phyloP scores from a whole-genome alignment of 768 basidiomycete species.

The Trametes cingulata region DNA sequence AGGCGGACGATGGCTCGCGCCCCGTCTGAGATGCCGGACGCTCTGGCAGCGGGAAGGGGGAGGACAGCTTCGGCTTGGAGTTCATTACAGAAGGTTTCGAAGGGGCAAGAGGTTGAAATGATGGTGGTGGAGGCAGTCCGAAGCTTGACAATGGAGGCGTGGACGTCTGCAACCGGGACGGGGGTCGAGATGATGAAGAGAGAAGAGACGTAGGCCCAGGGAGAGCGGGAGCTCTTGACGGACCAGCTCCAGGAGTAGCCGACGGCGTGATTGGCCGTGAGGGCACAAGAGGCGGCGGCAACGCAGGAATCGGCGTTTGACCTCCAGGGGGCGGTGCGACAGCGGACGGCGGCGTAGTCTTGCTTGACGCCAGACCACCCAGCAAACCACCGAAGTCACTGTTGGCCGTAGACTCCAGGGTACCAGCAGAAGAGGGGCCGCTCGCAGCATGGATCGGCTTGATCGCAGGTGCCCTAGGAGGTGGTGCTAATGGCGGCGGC shows the following conservation, averaged over 20 bases:
- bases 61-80: constrained; percentile 17
- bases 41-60: constrained; percentile 13
- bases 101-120: not conserved
- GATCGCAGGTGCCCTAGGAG: not conserved
- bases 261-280: constrained; percentile 19
- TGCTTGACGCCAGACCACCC: not conserved
- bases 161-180: constrained; percentile 16
- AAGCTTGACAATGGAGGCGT: constrained; percentile 8
- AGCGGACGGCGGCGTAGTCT: constrained; percentile 3
- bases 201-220: not conserved
- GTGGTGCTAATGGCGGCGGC: constrained; percentile 22
- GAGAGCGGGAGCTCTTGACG: not conserved
- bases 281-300: constrained; percentile 20
- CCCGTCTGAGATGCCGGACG: not conserved
- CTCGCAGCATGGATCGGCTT: not conserved
- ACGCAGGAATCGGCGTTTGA: constrained; percentile 3
- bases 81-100: not conserved
- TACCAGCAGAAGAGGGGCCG: not conserved
- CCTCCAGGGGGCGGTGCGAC: not conserved
- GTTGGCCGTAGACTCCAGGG: not conserved
- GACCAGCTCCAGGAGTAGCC: constrained; percentile 8
- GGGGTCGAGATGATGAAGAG: constrained; percentile 11
- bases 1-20: constrained; percentile 9
- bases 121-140: constrained; percentile 11
- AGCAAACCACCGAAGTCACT: constrained; percentile 25